Evolutionary conservation across 768 basidiomycete genomes (phyloP).

Genomic region (Cystofilobasidium capitatum): DNA sequence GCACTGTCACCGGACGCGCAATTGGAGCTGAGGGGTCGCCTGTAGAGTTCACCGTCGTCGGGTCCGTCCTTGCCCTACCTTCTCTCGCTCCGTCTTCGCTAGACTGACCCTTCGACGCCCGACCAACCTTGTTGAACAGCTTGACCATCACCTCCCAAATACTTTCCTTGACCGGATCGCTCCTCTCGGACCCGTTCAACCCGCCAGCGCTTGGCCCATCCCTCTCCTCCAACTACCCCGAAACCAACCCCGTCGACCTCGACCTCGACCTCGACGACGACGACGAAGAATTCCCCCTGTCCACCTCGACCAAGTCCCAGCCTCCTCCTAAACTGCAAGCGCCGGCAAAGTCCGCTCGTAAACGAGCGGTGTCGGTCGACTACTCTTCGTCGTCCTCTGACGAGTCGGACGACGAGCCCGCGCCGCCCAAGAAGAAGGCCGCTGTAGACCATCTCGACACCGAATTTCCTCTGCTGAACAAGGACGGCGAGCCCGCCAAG

Average conservation of each 20-base stretch:
- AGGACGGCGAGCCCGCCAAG: neutral
- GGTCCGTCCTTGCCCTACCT: slow-evolving; percentile 29
- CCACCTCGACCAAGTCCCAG: neutral
- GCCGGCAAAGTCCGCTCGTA: neutral
- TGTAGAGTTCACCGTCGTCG: slow-evolving; percentile 36
- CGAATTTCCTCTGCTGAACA: neutral
- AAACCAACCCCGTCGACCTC: neutral
- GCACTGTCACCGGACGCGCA: slow-evolving; percentile 55
- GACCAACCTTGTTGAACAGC: neutral
- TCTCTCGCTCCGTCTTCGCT: neutral
- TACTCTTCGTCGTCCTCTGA: neutral
- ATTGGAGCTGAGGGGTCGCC: slow-evolving; percentile 58
- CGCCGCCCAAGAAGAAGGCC: neutral
- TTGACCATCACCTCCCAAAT: slow-evolving; percentile 24
- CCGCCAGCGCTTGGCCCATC: slow-evolving; percentile 1
- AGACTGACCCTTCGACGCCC: neutral
- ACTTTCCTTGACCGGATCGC: slow-evolving; percentile 26
- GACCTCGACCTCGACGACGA: neutral
- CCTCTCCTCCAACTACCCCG: slow-evolving; percentile 15
- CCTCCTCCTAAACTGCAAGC: neutral
- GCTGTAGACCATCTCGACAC: neutral
- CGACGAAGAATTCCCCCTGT: neutral
- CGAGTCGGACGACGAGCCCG: neutral
- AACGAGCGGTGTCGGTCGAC: neutral
- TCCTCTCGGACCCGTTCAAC: slow-evolving; percentile 19